Evolutionary conservation across 169 alveolate species (phyloP).

Genomic region (Eimeria sp.): DNA sequence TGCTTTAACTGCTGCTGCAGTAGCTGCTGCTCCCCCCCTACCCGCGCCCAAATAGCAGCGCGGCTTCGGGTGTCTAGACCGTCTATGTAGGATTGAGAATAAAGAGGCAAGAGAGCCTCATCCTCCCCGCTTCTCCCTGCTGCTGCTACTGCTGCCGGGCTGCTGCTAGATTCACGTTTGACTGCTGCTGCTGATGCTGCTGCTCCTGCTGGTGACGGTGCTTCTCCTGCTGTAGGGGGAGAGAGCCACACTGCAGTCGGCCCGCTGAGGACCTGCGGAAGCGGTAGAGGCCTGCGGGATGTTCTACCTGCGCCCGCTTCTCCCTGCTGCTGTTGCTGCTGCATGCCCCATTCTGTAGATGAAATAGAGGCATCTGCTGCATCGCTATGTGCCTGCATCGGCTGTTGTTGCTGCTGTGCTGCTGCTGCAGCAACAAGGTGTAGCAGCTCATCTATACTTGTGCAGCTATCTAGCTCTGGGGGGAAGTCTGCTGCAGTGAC

Average conservation of each 20-base stretch:
- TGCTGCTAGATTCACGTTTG: not conserved
- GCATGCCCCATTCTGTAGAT: not conserved
- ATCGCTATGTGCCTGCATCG: not conserved
- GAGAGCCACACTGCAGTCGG: constrained; percentile 28
- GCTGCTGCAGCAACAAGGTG: constrained; percentile 24
- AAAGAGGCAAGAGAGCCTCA: not conserved
- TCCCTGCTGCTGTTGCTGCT: constrained; percentile 16
- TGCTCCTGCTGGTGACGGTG: constrained; percentile 6
- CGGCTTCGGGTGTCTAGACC: constrained; percentile 19
- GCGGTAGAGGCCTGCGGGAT: not conserved
- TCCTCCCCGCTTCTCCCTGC: constrained; percentile 5
- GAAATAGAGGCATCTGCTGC: not conserved
- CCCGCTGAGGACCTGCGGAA: constrained; percentile 31
- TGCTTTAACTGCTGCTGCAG: too few relatives aligned
- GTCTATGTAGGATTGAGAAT: constrained; percentile 9
- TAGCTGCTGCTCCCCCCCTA: not conserved
- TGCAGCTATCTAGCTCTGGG: not conserved
- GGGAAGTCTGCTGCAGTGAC: constrained; percentile 50
- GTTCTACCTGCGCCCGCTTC: not conserved
- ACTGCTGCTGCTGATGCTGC: constrained; percentile 22
- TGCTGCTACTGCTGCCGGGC: not conserved
- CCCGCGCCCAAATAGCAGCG: not conserved
- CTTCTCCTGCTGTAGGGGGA: constrained; percentile 13
- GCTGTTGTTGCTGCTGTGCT: constrained; percentile 18
- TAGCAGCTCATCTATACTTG: constrained; percentile 7